Evolutionary conservation across 2,329 filamentous ascomycete genomes (phyloP), one percentile per base, ranked within the genome.

Genomic region (Penicillium sp.): DNA sequence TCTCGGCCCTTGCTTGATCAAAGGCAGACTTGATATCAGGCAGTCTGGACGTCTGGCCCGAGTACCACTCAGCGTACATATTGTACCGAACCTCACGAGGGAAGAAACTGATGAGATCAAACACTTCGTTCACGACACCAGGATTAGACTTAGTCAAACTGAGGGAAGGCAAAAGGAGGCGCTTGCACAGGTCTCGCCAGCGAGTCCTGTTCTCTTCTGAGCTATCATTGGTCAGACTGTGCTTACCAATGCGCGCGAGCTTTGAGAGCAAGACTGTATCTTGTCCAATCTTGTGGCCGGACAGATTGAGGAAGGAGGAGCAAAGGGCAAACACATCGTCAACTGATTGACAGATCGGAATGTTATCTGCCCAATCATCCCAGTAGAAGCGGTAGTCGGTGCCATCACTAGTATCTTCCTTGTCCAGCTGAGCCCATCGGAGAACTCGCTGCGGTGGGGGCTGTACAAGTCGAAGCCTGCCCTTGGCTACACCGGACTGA

Each of bases 301-400:
- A 89, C 24, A 93, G 79, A 63, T 95, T 96, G 46, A 97, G 79
- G 22, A 99, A 83, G 1, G 91, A 93, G 56, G 86, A 85, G 73
- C 92, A 96, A 0, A 97, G 84, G 2, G 88, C 87, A 73, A 98
- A 95, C 14, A 99, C 83, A 70, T 99, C 95, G 60, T 97, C 91
- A 6, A 96, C 86, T 1, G 82, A 90, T 71, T 96, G 93, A 70
- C 95, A 99, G 21, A 96, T 79, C 0, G 95, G 96, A 46, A 99
- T 83, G 62, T 95, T 96, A 74, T 98, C 93, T 2, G 87, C 83
- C 95, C 95, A 99, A 65, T 98, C 95, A 57, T 96, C 92, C 87
- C 95, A 97, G 74, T 99, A 99, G 71, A 96, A 98, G 33, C 90
- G 86, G 72, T 97, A 98, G 52, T 90, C 82, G 13, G 80, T 85